A percentile compares a stretch with the other conserved stretches of the same genome.
Evolutionary conservation across 495 filamentous ascomycete species (phyloP).

Genomic region (Penicillium lividum): DNA sequence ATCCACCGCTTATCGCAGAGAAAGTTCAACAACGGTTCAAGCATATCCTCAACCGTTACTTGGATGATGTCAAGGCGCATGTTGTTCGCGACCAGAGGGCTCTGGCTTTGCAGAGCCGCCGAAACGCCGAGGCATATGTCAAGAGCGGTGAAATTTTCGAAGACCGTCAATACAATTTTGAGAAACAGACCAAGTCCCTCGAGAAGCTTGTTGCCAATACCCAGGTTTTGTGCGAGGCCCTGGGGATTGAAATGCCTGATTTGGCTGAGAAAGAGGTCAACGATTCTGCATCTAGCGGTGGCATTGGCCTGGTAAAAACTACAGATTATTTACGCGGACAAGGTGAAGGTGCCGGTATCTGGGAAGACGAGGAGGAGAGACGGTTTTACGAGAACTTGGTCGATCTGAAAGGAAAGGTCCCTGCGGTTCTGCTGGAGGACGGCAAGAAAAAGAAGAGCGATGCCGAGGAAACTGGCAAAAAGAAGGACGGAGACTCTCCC

Average conservation of each 20-base stretch:
- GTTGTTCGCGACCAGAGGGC: conserved; percentile 87
- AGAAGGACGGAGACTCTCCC: conserved; percentile 43
- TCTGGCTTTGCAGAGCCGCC: conserved; percentile 76
- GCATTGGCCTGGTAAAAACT: conserved; percentile 90
- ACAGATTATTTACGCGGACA: conserved; percentile 90
- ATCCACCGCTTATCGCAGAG: conserved; percentile 69
- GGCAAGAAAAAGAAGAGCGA: conserved; percentile 91
- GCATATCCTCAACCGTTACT: conserved; percentile 84
- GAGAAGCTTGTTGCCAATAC: conserved; percentile 90
- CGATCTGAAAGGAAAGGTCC: conserved; percentile 94
- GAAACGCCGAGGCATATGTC: conserved; percentile 97
- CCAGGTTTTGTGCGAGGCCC: conserved; percentile 82
- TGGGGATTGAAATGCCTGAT: conserved; percentile 94
- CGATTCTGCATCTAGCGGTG: conserved; percentile 61
- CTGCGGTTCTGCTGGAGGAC: conserved; percentile 89
- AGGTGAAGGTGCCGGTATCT: conserved; percentile 92
- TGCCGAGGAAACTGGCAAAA: conserved; percentile 65
- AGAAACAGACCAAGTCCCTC: conserved; percentile 86
- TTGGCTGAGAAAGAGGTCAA: conserved; percentile 77
- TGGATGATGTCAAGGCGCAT: conserved; percentile 90
- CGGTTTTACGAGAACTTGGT: conserved; percentile 97
- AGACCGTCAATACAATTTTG: conserved; percentile 92
- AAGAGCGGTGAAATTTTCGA: conserved; percentile 99
- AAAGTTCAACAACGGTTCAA: conserved; percentile 85
- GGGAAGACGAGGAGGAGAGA: conserved; percentile 98